These are phyloP conservation scores for Friedmanniomyces endolithicus DNA, from an alignment of 495 filamentous ascomycete species.

Conservation along the genomic window DNA sequence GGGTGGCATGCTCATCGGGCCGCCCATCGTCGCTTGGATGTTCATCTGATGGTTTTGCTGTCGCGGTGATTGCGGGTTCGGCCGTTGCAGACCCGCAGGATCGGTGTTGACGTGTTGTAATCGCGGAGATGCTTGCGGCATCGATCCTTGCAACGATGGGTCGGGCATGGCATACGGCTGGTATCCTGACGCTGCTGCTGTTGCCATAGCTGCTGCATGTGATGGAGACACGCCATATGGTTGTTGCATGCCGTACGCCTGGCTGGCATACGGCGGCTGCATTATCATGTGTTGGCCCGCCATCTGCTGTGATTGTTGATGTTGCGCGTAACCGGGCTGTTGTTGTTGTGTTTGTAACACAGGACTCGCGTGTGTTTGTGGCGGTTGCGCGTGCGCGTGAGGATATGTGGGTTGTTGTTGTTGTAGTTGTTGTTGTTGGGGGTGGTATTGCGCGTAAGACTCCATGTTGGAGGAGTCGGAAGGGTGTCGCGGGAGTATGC, in stretches of 20 bases:
- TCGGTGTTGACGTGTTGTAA: conserved; percentile 47
- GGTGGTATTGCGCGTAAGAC: conserved; percentile 17
- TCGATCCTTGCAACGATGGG: conserved; percentile 34
- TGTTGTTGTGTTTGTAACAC: conserved; percentile 20
- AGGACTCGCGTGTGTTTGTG: conserved; percentile 18
- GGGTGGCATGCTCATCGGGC: conserved; percentile 5
- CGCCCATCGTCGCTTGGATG: neutral
- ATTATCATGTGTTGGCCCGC: conserved; percentile 31
- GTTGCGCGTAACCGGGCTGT: conserved; percentile 16
- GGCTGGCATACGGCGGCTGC: conserved; percentile 40
- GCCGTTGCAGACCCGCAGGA: conserved; percentile 28
- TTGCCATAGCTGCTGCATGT: conserved; percentile 59
- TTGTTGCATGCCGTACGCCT: conserved; percentile 45
- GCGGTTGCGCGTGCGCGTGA: conserved; percentile 15
- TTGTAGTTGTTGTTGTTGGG: conserved; percentile 10
- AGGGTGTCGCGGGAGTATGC: neutral
- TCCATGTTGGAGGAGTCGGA: conserved; percentile 4
- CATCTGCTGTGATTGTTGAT: conserved; percentile 19
- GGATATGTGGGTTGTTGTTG: conserved; percentile 17
- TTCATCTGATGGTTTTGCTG: conserved; percentile 23
- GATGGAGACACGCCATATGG: conserved; percentile 45
- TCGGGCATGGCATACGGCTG: conserved; percentile 40
- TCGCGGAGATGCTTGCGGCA: conserved; percentile 46
- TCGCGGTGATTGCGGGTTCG: conserved; percentile 43
- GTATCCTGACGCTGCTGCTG: conserved; percentile 54